Evolutionary conservation across 2,329 filamentous ascomycete genomes (phyloP), one percentile per base, ranked within the genome.

Genomic region (Fusarium liriodendri): DNA sequence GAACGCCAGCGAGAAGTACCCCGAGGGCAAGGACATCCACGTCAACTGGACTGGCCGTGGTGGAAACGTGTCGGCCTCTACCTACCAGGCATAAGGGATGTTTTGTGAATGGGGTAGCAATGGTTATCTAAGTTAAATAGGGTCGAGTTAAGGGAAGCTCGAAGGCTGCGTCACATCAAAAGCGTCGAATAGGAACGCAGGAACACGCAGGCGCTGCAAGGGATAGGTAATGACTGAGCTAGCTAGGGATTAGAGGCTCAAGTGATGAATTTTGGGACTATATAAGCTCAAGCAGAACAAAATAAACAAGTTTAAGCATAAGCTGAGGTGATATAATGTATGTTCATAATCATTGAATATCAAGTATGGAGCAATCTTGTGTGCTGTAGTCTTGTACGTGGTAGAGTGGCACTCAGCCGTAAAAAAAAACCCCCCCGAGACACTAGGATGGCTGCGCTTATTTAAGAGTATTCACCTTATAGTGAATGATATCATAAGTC

Each of bases 31-130:
- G 87, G 91, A 98, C 85, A 97, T 96, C 83, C 97, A 99, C 91
- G 95, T 98, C 85, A 99, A 99, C 94, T 99, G 97, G 97, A 99
- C 97, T 79, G 97, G 97, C 81, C 94, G 97, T 84, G 97, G 97
- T 83, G 97, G 97, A 82, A 97, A 98, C 83, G 94, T 99, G 77
- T 98, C 95, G 79, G 97, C 97, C 80, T 98, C 95, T 62, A 98
- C 95, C 79, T 99, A 99, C 90, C 94, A 95, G 87, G 97, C 94
- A 89, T 98, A 97, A 89, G 66, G 3, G 29, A 40, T 22, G 67
- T 40, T 42, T 32, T 16, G 33, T 37, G 47, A 69, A 74, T 67
- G 64, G 69, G 63, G 69, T 65, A 64, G 73, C 61, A 33, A 59
- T 54, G 54, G 62, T 69, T 55, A 66, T 52, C 54, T 61, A 58